phyloP scores from a whole-genome alignment of 2,329 filamentous ascomycete species.

The Fusarium ambrosium region DNA sequence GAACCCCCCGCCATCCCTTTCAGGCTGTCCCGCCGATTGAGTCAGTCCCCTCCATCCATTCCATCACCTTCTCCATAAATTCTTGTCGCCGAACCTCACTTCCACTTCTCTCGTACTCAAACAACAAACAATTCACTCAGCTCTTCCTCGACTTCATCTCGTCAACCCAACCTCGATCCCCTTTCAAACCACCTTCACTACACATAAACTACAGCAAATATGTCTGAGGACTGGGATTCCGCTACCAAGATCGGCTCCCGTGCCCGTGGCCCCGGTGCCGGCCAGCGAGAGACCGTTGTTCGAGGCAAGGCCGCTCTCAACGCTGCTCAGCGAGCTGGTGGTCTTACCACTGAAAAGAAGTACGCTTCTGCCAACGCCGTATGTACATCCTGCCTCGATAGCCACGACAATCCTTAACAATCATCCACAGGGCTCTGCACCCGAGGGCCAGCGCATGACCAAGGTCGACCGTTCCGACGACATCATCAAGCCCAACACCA shows the following conservation, averaged over 20 bases:
- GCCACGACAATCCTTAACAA: slow-evolving; percentile 27
- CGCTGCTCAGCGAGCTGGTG: slow-evolving; percentile 86
- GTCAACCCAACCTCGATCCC: not conserved
- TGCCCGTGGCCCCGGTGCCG: slow-evolving; percentile 75
- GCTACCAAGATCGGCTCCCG: slow-evolving; percentile 96
- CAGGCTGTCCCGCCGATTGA: slow-evolving; percentile 54
- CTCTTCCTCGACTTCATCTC: not conserved
- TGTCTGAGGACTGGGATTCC: slow-evolving; percentile 83
- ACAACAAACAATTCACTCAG: slow-evolving; percentile 35
- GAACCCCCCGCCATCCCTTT: slow-evolving; percentile 40
- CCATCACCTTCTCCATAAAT: slow-evolving; percentile 51
- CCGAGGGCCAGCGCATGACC: slow-evolving; percentile 93
- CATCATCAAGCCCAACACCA: slow-evolving; percentile 95
- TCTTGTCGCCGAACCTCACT: slow-evolving; percentile 38
- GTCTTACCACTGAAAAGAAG: slow-evolving; percentile 93
- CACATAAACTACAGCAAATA: slow-evolving; percentile 55
- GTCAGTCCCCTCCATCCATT: slow-evolving; percentile 52
- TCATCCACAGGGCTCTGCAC: slow-evolving; percentile 44
- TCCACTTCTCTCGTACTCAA: slow-evolving; percentile 29
- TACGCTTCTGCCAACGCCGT: slow-evolving; percentile 77
- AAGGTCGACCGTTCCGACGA: slow-evolving; percentile 98
- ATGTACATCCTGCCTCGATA: slow-evolving; percentile 31
- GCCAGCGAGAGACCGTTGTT: slow-evolving; percentile 86
- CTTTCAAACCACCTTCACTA: slow-evolving; percentile 7
- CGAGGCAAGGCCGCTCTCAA: slow-evolving; percentile 87